Base-by-base conservation (phyloP, 2,329 filamentous ascomycete genomes). In the Trichoderma sp. region DNA sequence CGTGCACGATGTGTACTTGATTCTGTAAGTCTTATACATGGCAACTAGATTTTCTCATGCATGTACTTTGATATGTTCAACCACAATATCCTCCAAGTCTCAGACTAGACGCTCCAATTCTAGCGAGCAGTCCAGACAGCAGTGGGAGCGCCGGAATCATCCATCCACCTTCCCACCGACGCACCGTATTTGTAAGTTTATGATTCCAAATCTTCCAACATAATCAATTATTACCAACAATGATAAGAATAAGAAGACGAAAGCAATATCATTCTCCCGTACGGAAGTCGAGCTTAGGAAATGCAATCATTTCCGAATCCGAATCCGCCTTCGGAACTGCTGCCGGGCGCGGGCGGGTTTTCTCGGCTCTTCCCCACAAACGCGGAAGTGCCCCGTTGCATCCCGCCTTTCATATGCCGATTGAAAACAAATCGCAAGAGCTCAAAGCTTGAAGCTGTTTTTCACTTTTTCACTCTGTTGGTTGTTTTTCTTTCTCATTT, bases 351-450 rank as follows among this genome's bases (percentile, higher is more conserved):
- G 59, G 41, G 41, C 69, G 69, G 69, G 38, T 73, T 53, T 27
- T 74, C 65, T 38, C 71, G 71, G 71, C 75, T 73, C 24, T 66
- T 65, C 60, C 68, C 74, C 75, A 74, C 75, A 59, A 63, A 35
- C 38, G 74, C 74, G 75, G 75, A 73, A 76, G 69, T 41, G 62
- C 45, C 33, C 62, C 75, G 33, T 59, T 35, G 14, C 56, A 65
- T 56, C 69, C 68, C 75, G 35, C 71, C 62, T 45, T 63, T 41
- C 16, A 60, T 63, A 73, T 64, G 60, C 69, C 69, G 69, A 73
- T 45, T 27, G 41, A 45, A 45, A 63, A 53, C 11, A 11, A 60
- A 63, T 33, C 35, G 29, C 27, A 21, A 1, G 62, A 74, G 63
- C 71, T 74, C 18, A 27, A 67, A 66, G 62, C 33, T 74, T 59